phyloP scores from a whole-genome alignment of 805 yeast species.

The Torulaspora quercuum region DNA sequence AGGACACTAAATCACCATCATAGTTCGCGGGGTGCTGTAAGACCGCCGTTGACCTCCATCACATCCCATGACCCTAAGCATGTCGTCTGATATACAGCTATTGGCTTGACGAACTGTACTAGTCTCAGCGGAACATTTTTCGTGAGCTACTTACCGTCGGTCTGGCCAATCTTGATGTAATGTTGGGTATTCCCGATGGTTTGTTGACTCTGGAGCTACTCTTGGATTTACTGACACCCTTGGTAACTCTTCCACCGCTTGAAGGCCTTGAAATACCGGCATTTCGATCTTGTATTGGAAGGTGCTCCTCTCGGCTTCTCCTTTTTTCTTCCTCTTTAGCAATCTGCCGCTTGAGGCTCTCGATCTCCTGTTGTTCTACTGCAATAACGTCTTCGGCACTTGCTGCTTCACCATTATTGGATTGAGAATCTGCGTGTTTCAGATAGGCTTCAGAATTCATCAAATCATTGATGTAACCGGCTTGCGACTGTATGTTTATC shows the following conservation, averaged over 20 bases:
- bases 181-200: constrained; percentile 26
- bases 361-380: constrained; percentile 20
- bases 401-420: constrained; percentile 26
- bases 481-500: constrained; percentile 60
- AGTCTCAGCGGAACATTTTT: constrained; percentile 25
- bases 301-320: background rate
- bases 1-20: too few relatives aligned
- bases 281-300: background rate
- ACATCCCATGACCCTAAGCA: too few relatives aligned
- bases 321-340: constrained; percentile 14
- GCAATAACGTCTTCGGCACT: constrained; percentile 14
- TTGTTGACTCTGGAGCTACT: constrained; percentile 10
- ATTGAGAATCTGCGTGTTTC: constrained; percentile 32
- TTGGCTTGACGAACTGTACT: too few relatives aligned
- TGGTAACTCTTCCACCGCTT: constrained; percentile 6
- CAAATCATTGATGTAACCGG: constrained; percentile 50
- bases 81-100: too few relatives aligned
- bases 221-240: background rate
- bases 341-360: constrained; percentile 19
- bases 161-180: constrained; percentile 22
- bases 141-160: constrained; percentile 30
- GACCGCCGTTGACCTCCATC: too few relatives aligned
- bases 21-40: too few relatives aligned
- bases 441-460: constrained; percentile 43
- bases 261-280: constrained; percentile 7